Percentiles rank a stretch among this genome's conserved stretches.
Evolutionary conservation across 75 land plant species (phyloP).

Genomic region (Sequoia sempervirens): DNA sequence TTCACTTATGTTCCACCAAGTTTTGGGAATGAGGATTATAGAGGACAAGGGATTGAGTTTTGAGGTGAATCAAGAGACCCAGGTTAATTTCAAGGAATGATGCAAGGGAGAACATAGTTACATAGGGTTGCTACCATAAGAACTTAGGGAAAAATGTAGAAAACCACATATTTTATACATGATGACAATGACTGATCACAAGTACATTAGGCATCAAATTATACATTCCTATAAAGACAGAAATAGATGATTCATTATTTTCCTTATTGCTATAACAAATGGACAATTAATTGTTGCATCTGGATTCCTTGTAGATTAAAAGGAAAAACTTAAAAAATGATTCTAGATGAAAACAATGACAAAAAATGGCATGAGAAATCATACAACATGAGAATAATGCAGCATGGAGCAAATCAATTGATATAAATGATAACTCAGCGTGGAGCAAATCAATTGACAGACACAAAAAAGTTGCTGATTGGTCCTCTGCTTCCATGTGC

Average conservation of each 20-base stretch:
- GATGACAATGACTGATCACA: neutral
- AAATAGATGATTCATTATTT: neutral
- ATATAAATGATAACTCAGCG: neutral
- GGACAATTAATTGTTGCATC: neutral
- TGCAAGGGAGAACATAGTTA: neutral
- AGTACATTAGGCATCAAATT: too few species aligned
- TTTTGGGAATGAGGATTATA: too few species aligned
- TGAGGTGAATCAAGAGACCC: too few species aligned
- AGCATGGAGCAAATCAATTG: neutral
- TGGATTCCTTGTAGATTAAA: neutral
- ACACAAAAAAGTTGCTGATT: neutral
- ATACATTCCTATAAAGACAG: too few species aligned
- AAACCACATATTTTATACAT: neutral
- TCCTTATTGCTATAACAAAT: neutral
- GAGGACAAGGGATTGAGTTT: too few species aligned
- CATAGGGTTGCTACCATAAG: neutral
- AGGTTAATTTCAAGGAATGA: neutral
- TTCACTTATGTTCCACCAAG: too few species aligned
- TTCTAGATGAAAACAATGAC: neutral
- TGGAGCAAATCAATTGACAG: neutral
- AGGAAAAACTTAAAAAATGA: neutral
- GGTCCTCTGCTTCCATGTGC: neutral
- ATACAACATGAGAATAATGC: neutral
- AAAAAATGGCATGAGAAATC: neutral
- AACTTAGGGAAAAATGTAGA: neutral